A percentile compares a stretch with the other conserved stretches of the same genome.
Evolutionary conservation across 768 basidiomycete genomes (phyloP).

Genomic region (Boletus reticuloceps): DNA sequence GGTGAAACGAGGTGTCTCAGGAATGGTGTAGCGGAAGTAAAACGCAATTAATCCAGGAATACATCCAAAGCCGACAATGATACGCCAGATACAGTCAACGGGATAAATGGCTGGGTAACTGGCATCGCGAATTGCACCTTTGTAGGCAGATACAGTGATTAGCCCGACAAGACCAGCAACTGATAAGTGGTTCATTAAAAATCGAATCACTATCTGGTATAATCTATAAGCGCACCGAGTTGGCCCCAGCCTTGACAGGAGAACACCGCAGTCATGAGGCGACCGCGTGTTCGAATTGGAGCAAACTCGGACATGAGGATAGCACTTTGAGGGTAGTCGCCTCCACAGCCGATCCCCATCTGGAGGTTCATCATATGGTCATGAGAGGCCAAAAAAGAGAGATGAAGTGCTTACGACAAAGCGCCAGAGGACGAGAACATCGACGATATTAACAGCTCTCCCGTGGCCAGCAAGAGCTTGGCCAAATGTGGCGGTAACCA

Average conservation of each 20-base stretch:
- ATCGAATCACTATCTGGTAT: neutral
- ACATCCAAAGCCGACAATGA: conserved; percentile 84
- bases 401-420: conserved; percentile 49
- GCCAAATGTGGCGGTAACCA: conserved; percentile 73
- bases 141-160: conserved; percentile 63
- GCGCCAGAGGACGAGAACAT: conserved; percentile 77
- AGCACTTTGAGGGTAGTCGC: conserved; percentile 80
- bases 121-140: conserved; percentile 46
- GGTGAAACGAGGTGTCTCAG: conserved; percentile 87
- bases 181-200: conserved; percentile 18
- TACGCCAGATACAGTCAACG: conserved; percentile 80
- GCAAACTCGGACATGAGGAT: conserved; percentile 92
- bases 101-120: conserved; percentile 38
- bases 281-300: conserved; percentile 68
- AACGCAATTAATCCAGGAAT: conserved; percentile 75
- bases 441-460: conserved; percentile 62
- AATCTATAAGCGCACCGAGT: conserved; percentile 46
- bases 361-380: conserved; percentile 13
- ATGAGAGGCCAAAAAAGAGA: neutral
- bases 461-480: conserved; percentile 71
- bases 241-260: conserved; percentile 90
- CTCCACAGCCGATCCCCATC: conserved; percentile 84
- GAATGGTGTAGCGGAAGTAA: conserved; percentile 89
- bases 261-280: conserved; percentile 88
- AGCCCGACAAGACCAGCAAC: conserved; percentile 67